These are phyloP conservation scores for Lecanoromycetidae sp. DNA, from an alignment of 2,329 filamentous ascomycete species.

Conservation along the genomic window DNA sequence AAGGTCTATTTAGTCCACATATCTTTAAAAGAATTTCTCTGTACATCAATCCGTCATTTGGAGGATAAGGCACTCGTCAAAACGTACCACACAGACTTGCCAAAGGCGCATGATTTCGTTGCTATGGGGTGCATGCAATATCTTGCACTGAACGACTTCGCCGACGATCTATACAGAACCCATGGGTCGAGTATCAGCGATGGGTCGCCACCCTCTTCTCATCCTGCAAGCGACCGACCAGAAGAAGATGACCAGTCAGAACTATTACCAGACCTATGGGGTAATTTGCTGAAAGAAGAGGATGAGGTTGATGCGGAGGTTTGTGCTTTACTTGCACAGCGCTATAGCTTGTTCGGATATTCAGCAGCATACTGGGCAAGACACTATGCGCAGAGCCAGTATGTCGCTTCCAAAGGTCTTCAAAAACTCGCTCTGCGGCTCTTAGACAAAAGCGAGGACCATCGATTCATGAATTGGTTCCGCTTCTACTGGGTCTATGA, in stretches of 20 bases:
- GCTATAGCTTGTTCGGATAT: conserved; percentile 28
- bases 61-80: background rate
- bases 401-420: background rate
- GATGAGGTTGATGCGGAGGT: conserved; percentile 19
- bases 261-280: background rate
- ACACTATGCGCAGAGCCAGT: conserved; percentile 19
- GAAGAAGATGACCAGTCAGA: background rate
- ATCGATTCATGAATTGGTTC: conserved; percentile 5
- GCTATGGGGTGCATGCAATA: conserved; percentile 16
- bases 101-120: conserved; percentile 8
- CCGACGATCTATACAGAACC: conserved; percentile 21
- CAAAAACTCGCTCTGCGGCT: background rate
- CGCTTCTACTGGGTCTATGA: background rate
- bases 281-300: conserved; percentile 22
- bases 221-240: background rate
- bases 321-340: conserved; percentile 20
- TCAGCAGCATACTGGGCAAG: conserved; percentile 28
- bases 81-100: background rate
- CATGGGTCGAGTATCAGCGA: conserved; percentile 14
- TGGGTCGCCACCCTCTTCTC: conserved; percentile 2
- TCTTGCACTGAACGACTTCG: conserved; percentile 28
- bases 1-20: conserved; percentile 29
- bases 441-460: background rate
- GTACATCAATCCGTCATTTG: conserved; percentile 10
- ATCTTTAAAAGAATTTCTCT: conserved; percentile 28